Percentiles rank a stretch among this genome's conserved stretches.
Evolutionary conservation across 2,329 filamentous ascomycete genomes (phyloP).

Genomic region (Tolypocladium amazonense): DNA sequence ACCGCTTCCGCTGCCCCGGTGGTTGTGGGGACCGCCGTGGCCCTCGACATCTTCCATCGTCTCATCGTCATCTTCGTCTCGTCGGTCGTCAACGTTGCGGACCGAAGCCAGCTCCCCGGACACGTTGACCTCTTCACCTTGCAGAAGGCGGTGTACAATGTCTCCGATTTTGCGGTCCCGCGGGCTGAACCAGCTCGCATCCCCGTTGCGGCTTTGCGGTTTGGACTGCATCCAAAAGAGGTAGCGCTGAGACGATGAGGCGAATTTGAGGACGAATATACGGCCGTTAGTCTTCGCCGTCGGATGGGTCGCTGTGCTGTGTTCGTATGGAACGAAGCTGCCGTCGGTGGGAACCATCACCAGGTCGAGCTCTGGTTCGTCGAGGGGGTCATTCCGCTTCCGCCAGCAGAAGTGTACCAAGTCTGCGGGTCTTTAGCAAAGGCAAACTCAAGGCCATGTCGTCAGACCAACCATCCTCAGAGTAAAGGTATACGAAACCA

Average conservation of each 20-base stretch:
- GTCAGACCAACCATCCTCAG: slow-evolving; percentile 61
- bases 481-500: slow-evolving; percentile 88
- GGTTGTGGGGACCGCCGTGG: slow-evolving; percentile 46
- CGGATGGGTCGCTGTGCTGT: slow-evolving; percentile 42
- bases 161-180: slow-evolving; percentile 81
- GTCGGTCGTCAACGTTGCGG: slow-evolving; percentile 35
- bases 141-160: slow-evolving; percentile 73
- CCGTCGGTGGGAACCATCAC: slow-evolving; percentile 90
- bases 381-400: slow-evolving; percentile 58
- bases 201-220: slow-evolving; percentile 57
- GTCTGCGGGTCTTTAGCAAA: slow-evolving; percentile 37
- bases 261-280: slow-evolving; percentile 88
- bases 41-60: slow-evolving; percentile 53
- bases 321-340: slow-evolving; percentile 73
- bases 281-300: slow-evolving; percentile 69
- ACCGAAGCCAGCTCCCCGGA: slow-evolving; percentile 58
- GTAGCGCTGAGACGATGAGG: slow-evolving; percentile 80
- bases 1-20: slow-evolving; percentile 54
- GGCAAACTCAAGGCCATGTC: not conserved
- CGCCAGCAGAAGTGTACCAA: slow-evolving; percentile 97
- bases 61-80: slow-evolving; percentile 49
- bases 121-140: slow-evolving; percentile 82
- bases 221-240: slow-evolving; percentile 97
- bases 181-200: slow-evolving; percentile 70
- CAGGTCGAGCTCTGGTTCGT: slow-evolving; percentile 73